phyloP scores from a whole-genome alignment of 2,329 filamentous ascomycete species.

The Penicillium palitans region DNA sequence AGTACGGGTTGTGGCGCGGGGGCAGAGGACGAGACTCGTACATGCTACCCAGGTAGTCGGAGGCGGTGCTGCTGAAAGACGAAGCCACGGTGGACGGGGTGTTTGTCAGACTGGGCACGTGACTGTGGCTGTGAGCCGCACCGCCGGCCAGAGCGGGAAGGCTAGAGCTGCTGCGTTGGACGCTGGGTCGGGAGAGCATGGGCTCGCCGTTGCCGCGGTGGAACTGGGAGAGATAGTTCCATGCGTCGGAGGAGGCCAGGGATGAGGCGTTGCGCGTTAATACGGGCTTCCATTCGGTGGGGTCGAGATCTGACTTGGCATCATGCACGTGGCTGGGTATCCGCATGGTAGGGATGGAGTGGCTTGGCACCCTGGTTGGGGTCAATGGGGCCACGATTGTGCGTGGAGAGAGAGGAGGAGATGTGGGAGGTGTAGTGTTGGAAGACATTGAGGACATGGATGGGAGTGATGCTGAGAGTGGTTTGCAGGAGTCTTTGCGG shows the following conservation, averaged over 20 bases:
- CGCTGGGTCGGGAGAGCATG: constrained; percentile 19
- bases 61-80: constrained; percentile 40
- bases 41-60: constrained; percentile 35
- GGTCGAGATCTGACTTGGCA: constrained; percentile 49
- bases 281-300: constrained; percentile 53
- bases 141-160: constrained; percentile 33
- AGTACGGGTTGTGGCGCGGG: constrained; percentile 44
- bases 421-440: constrained; percentile 34
- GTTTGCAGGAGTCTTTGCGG: constrained; percentile 49
- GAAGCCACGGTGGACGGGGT: constrained; percentile 43
- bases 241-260: constrained; percentile 43
- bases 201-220: constrained; percentile 31
- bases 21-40: constrained; percentile 37
- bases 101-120: constrained; percentile 36
- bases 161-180: constrained; percentile 34
- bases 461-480: constrained; percentile 42
- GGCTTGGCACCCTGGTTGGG: constrained; percentile 32
- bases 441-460: constrained; percentile 33
- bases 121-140: constrained; percentile 12
- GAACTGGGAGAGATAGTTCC: constrained; percentile 48
- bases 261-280: constrained; percentile 29
- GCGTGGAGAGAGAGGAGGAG: constrained; percentile 39
- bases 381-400: constrained; percentile 40
- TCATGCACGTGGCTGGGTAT: constrained; percentile 44
- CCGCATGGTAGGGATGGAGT: constrained; percentile 27